Percentiles rank a stretch among this genome's conserved stretches.
Evolutionary conservation across 441 rosid species (phyloP).

Genomic region (Croton setiger): DNA sequence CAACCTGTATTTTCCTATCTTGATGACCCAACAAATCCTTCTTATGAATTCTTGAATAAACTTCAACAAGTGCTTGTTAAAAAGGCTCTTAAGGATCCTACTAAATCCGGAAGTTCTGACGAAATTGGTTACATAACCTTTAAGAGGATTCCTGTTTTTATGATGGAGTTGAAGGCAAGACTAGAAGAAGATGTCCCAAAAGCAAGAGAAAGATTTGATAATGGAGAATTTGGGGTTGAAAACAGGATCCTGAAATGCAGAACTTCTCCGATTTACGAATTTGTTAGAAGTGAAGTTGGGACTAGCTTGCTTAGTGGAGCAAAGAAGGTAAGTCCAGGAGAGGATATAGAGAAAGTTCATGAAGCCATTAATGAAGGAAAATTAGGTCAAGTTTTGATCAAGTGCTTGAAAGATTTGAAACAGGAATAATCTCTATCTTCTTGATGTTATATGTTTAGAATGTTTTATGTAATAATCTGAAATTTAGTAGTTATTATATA

Average conservation of each 20-base stretch:
- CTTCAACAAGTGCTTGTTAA: constrained; percentile 32
- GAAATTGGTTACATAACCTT: constrained; percentile 28
- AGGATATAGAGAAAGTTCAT: constrained; percentile 41
- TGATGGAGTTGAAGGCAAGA: constrained; percentile 28
- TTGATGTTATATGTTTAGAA: background rate
- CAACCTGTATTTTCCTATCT: constrained; percentile 38
- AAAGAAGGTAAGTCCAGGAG: constrained; percentile 40
- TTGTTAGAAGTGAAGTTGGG: constrained; percentile 30
- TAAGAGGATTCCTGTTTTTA: constrained; percentile 35
- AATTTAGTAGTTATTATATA: too few relatives aligned
- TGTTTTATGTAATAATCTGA: background rate
- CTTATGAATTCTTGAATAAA: constrained; percentile 32
- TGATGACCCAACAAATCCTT: constrained; percentile 40
- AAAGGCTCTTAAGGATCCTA: constrained; percentile 26
- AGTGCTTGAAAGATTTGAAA: constrained; percentile 28
- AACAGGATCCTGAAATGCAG: constrained; percentile 34
- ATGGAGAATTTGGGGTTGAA: constrained; percentile 20
- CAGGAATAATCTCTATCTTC: background rate
- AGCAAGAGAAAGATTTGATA: constrained; percentile 29
- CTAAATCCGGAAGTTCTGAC: constrained; percentile 13
- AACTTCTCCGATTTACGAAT: constrained; percentile 31
- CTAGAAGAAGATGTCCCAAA: constrained; percentile 28
- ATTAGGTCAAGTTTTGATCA: constrained; percentile 29
- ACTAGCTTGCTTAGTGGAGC: constrained; percentile 37
- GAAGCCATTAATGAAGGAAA: constrained; percentile 39